These are phyloP conservation scores for Colletotrichum chlorophyti DNA, from an alignment of 2,329 filamentous ascomycete species.

Conservation along the genomic window DNA sequence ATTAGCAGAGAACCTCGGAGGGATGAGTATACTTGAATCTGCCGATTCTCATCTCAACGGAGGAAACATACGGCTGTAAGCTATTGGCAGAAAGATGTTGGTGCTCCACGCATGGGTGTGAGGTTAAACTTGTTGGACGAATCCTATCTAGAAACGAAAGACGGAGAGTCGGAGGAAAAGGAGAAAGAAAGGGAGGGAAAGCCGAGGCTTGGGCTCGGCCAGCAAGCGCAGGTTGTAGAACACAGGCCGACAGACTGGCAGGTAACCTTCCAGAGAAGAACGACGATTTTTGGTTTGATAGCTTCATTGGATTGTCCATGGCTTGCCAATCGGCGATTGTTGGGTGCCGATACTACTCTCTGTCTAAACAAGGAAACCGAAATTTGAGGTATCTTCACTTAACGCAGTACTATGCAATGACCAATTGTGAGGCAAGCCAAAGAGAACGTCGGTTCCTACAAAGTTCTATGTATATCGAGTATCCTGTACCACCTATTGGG, in stretches of 20 bases:
- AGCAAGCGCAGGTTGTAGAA: no score
- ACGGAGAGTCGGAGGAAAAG: neutral
- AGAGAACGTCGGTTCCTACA: conserved; percentile 17
- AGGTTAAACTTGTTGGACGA: conserved; percentile 16
- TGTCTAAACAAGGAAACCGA: neutral
- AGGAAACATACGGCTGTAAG: conserved; percentile 1
- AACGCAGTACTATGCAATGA: no score
- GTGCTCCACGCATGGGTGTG: conserved; percentile 7
- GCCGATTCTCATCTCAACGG: conserved; percentile 15
- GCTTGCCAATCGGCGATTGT: neutral
- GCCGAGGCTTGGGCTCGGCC: neutral
- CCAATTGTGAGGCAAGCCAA: conserved; percentile 6
- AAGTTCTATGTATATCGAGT: no score
- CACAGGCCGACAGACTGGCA: neutral
- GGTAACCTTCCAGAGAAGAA: no score
- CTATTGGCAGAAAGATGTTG: neutral
- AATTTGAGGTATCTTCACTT: no score
- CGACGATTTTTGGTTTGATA: no score
- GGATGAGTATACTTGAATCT: conserved; percentile 3
- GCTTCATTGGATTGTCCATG: neutral
- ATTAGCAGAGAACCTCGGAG: neutral
- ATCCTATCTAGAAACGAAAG: conserved; percentile 9
- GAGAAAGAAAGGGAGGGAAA: neutral
- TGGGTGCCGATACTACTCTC: neutral
- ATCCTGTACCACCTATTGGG: neutral